A percentile compares a stretch with the other conserved stretches of the same genome.
Conservation (phyloP, 371 early-diverging fungal genomes). For the Lichtheimia hyalospora region DNA sequence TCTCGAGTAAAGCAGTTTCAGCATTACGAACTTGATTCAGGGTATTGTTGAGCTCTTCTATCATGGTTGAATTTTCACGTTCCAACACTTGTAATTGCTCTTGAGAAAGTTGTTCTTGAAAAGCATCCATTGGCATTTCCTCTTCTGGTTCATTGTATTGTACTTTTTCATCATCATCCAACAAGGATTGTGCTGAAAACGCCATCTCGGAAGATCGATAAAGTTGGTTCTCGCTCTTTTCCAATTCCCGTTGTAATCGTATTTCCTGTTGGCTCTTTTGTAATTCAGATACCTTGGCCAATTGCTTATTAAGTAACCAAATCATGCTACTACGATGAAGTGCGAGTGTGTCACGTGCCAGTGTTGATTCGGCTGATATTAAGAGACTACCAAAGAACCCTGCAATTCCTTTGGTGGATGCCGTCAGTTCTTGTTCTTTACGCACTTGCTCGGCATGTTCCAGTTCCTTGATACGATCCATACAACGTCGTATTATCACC, state of each 20-base stretch:
- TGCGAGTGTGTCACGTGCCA: constrained; percentile 38
- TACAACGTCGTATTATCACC: constrained; percentile 50
- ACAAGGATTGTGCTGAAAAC: not conserved
- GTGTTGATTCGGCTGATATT: not conserved
- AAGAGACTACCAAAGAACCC: constrained; percentile 22
- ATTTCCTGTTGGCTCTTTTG: constrained; percentile 59
- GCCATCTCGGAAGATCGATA: not conserved
- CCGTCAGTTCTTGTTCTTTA: constrained; percentile 12
- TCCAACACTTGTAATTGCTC: constrained; percentile 63
- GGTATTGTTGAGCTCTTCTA: constrained; percentile 61
- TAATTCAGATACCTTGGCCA: constrained; percentile 50
- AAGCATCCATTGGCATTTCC: constrained; percentile 20
- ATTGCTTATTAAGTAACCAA: constrained; percentile 54
- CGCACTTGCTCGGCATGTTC: constrained; percentile 45
- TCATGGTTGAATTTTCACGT: constrained; percentile 59
- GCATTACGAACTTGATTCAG: constrained; percentile 63
- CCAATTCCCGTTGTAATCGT: constrained; percentile 47
- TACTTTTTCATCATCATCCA: not conserved
- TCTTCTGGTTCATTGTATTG: not conserved
- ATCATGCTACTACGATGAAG: constrained; percentile 52
- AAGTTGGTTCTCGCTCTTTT: constrained; percentile 51
- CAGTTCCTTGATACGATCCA: constrained; percentile 52
- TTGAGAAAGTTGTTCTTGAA: constrained; percentile 51
- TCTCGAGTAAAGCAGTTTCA: constrained; percentile 68
- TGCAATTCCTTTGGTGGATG: constrained; percentile 16